A percentile compares a stretch with the other conserved stretches of the same genome.
phyloP scores from a whole-genome alignment of 495 filamentous ascomycete genomes.

The Hypoxylon lienhwacheense region DNA sequence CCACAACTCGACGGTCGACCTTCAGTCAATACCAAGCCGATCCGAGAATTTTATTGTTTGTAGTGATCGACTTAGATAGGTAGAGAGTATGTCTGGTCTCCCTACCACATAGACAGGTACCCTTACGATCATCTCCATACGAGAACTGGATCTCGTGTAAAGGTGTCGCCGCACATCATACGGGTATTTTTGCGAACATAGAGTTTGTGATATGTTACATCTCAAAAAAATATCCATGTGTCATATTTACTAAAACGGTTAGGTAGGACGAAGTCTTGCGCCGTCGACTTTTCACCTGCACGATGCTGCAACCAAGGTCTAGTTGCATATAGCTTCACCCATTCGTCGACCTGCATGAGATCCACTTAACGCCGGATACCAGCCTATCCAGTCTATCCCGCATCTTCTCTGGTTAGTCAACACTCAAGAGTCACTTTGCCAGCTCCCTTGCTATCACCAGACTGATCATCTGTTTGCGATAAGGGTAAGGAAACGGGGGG shows the following conservation, averaged over 20 bases:
- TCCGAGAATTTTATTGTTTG: too few species aligned
- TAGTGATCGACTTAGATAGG: background rate
- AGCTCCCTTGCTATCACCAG: slow-evolving; percentile 33
- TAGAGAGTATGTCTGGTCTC: too few species aligned
- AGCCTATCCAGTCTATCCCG: slow-evolving; percentile 15
- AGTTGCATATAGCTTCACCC: slow-evolving; percentile 32
- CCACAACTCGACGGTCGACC: too few species aligned
- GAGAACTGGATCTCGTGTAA: slow-evolving; percentile 31
- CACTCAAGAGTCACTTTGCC: slow-evolving; percentile 33
- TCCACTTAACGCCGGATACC: slow-evolving; percentile 33
- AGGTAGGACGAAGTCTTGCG: slow-evolving; percentile 35
- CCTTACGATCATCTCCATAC: slow-evolving; percentile 6
- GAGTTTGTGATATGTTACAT: slow-evolving; percentile 36
- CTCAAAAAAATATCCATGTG: slow-evolving; percentile 18
- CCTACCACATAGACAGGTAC: too few species aligned
- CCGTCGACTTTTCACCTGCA: slow-evolving; percentile 37
- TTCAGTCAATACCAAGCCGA: too few species aligned
- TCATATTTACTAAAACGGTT: slow-evolving; percentile 35
- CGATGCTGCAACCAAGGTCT: slow-evolving; percentile 39
- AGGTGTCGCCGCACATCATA: slow-evolving; percentile 23
- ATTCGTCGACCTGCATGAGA: slow-evolving; percentile 40
- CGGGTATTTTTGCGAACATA: slow-evolving; percentile 28
- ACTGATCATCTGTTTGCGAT: slow-evolving; percentile 29
- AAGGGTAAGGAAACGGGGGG: slow-evolving; percentile 14
- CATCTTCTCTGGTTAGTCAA: too few species aligned